A percentile compares a stretch with the other conserved stretches of the same genome.
Evolutionary conservation across 2,329 filamentous ascomycete genomes (phyloP).

Genomic region (Leptographium wingfieldii): DNA sequence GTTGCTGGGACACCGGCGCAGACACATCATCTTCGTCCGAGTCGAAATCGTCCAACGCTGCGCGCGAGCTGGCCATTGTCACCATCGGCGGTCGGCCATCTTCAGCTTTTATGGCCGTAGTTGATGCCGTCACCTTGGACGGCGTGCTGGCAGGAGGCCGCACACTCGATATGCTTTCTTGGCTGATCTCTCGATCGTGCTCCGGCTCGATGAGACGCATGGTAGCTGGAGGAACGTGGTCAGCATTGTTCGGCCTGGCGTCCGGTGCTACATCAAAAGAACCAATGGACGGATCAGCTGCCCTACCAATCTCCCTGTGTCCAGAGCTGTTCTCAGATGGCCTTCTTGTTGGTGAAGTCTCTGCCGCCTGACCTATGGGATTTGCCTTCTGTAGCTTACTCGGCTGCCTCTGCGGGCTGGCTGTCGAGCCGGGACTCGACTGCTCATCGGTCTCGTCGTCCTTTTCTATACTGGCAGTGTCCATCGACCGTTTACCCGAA

Average conservation of each 20-base stretch:
- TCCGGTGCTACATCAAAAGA: constrained; percentile 17
- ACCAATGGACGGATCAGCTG: constrained; percentile 16
- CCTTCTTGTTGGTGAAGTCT: constrained; percentile 34
- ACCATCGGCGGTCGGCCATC: constrained; percentile 44
- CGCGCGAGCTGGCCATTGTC: constrained; percentile 46
- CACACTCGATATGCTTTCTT: constrained; percentile 8
- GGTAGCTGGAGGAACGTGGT: constrained; percentile 41
- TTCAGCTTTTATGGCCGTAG: constrained; percentile 22
- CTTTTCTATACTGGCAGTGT: background rate
- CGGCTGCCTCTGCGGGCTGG: constrained; percentile 39
- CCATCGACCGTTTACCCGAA: constrained; percentile 17
- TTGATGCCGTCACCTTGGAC: constrained; percentile 27
- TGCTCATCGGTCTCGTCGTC: constrained; percentile 30
- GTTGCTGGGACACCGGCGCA: background rate
- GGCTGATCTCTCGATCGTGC: background rate
- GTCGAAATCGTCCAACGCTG: constrained; percentile 61
- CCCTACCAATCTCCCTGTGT: constrained; percentile 23
- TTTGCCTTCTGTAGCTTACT: constrained; percentile 44
- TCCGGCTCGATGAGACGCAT: constrained; percentile 45
- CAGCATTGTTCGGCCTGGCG: constrained; percentile 36
- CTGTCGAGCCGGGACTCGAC: constrained; percentile 29
- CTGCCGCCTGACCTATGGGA: constrained; percentile 11
- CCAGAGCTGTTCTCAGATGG: constrained; percentile 15
- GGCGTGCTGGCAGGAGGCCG: constrained; percentile 7
- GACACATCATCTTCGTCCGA: constrained; percentile 32